These are phyloP conservation scores for Fistulifera solaris DNA, from an alignment of 108 stramenopile species.

Conservation along the genomic window DNA sequence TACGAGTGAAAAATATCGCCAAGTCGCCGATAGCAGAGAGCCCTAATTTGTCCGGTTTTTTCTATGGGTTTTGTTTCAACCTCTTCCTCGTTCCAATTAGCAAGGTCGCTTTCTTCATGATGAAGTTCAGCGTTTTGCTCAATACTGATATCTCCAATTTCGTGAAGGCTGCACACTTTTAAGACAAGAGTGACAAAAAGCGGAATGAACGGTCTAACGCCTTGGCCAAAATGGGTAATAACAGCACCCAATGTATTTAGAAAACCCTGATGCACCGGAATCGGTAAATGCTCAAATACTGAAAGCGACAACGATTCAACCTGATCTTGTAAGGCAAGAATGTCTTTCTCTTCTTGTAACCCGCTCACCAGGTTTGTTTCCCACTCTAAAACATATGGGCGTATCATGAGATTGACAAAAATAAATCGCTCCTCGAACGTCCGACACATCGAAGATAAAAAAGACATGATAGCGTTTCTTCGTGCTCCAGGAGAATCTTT, in stretches of 20 bases:
- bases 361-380: neutral
- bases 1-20: constrained; percentile 54
- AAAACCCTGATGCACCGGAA: constrained; percentile 62
- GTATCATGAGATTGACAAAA: constrained; percentile 70
- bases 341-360: constrained; percentile 8
- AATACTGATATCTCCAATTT: constrained; percentile 33
- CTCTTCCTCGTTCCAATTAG: too few species aligned
- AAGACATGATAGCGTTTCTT: constrained; percentile 68
- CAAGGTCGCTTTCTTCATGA: too few species aligned
- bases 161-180: constrained; percentile 2
- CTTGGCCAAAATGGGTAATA: constrained; percentile 64
- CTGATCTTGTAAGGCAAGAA: constrained; percentile 1
- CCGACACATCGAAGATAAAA: constrained; percentile 55
- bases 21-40: constrained; percentile 52
- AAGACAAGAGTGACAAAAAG: constrained; percentile 41
- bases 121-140: constrained; percentile 10
- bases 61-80: neutral
- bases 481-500: constrained; percentile 72
- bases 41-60: constrained; percentile 41
- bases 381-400: constrained; percentile 46
- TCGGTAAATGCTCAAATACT: constrained; percentile 25
- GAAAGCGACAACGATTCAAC: constrained; percentile 13
- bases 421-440: constrained; percentile 47
- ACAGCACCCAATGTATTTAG: constrained; percentile 69
- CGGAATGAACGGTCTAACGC: constrained; percentile 35